phyloP scores from a whole-genome alignment of 805 yeast species.

The Kuraishia floccosa region DNA sequence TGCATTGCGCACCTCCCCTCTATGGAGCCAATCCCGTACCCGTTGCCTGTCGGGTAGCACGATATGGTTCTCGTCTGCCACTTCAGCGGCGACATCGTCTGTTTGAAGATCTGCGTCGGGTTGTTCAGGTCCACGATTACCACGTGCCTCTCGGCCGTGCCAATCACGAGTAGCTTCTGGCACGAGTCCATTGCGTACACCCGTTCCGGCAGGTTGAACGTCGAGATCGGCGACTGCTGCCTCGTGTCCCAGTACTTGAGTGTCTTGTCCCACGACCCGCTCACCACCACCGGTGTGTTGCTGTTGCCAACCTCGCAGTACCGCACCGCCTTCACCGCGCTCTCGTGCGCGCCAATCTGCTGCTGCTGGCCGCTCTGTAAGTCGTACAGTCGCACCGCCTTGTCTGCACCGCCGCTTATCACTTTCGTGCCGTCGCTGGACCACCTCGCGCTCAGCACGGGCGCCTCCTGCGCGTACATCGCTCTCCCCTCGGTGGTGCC shows the following conservation, averaged over 20 bases:
- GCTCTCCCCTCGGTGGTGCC: constrained; percentile 87
- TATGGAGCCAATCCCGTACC: constrained; percentile 84
- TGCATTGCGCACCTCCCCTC: constrained; percentile 96
- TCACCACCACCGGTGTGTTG: constrained; percentile 71
- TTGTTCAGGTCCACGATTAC: constrained; percentile 66
- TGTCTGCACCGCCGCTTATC: constrained; percentile 84
- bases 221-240: constrained; percentile 69
- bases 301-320: constrained; percentile 79
- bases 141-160: constrained; percentile 83
- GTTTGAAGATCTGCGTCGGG: constrained; percentile 76
- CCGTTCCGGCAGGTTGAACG: constrained; percentile 78
- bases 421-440: constrained; percentile 80
- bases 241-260: constrained; percentile 92
- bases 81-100: constrained; percentile 66
- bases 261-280: constrained; percentile 96
- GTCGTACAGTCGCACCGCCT: constrained; percentile 76
- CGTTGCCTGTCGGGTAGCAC: constrained; percentile 87
- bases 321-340: constrained; percentile 63
- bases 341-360: constrained; percentile 81
- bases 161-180: constrained; percentile 80
- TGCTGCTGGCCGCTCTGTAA: constrained; percentile 70
- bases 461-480: constrained; percentile 79
- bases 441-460: constrained; percentile 79
- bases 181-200: constrained; percentile 83
- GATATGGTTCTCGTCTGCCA: constrained; percentile 78